phyloP scores from a whole-genome alignment of 108 stramenopile species.

The Epithemia pelagica region DNA sequence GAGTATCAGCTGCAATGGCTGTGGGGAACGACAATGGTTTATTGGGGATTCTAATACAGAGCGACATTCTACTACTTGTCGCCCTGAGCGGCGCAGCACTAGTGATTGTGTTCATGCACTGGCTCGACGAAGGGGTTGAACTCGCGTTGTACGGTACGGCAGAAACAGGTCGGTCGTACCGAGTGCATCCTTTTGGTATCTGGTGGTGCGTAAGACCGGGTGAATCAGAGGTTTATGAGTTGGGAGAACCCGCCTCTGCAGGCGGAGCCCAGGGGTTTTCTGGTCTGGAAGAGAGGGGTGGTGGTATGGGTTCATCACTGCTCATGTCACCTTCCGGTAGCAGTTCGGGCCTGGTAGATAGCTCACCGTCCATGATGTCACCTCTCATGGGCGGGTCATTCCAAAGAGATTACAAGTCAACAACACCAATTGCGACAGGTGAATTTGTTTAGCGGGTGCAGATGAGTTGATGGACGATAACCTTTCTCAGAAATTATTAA shows the following conservation, averaged over 20 bases:
- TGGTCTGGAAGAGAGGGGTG: neutral
- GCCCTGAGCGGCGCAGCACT: constrained; percentile 51
- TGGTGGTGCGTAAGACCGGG: constrained; percentile 58
- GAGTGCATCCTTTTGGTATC: constrained; percentile 75
- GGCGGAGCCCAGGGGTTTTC: neutral
- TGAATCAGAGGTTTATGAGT: no score
- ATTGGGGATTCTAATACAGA: constrained; percentile 48
- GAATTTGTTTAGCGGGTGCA: neutral
- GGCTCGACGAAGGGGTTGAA: constrained; percentile 72
- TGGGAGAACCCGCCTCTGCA: neutral
- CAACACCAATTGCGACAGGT: neutral
- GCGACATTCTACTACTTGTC: constrained; percentile 62
- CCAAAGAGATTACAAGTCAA: neutral
- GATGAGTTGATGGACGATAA: no score
- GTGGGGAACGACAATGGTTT: constrained; percentile 31
- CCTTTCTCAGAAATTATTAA: no score
- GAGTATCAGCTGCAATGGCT: constrained; percentile 39
- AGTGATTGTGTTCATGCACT: constrained; percentile 51
- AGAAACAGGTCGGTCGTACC: constrained; percentile 27
- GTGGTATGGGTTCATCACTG: neutral
- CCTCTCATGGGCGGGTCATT: neutral
- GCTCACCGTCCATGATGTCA: neutral
- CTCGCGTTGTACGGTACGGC: constrained; percentile 42
- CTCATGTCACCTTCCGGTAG: neutral
- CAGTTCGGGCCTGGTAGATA: neutral